A percentile compares a stretch with the other conserved stretches of the same genome.
These are phyloP conservation scores for Astrothelium macrocarpum DNA, from an alignment of 495 filamentous ascomycete species.

Conservation along the genomic window DNA sequence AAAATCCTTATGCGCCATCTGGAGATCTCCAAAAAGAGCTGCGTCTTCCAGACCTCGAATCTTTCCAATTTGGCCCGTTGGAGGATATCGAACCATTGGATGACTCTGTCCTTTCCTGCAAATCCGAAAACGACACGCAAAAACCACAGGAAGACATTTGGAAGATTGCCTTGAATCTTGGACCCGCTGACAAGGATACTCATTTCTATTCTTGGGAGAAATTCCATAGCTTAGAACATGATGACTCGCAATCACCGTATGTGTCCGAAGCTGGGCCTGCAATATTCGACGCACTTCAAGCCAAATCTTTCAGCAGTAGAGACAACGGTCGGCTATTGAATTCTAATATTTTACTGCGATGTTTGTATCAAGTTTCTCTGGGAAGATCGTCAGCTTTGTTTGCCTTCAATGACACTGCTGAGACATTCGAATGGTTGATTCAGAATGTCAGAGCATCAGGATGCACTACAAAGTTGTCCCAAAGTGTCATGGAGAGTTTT, in stretches of 20 bases:
- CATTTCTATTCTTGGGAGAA: constrained; percentile 51
- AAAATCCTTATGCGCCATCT: constrained; percentile 29
- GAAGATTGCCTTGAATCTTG: constrained; percentile 20
- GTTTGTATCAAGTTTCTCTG: constrained; percentile 61
- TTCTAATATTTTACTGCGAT: constrained; percentile 45
- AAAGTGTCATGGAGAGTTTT: constrained; percentile 48
- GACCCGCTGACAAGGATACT: constrained; percentile 44
- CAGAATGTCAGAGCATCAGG: constrained; percentile 57
- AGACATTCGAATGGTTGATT: constrained; percentile 48
- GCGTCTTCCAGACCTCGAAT: constrained; percentile 23
- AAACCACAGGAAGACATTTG: constrained; percentile 25
- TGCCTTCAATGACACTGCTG: constrained; percentile 48
- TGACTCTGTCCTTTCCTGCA: constrained; percentile 16
- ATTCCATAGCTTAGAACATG: constrained; percentile 40
- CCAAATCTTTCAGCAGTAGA: constrained; percentile 6
- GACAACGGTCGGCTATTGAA: constrained; percentile 11
- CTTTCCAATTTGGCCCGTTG: constrained; percentile 24
- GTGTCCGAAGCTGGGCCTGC: constrained; percentile 67
- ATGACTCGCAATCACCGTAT: constrained; percentile 48
- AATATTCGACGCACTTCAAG: constrained; percentile 55
- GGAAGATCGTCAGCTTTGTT: constrained; percentile 79
- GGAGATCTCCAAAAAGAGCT: constrained; percentile 22
- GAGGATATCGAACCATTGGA: constrained; percentile 18
- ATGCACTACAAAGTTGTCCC: constrained; percentile 47
- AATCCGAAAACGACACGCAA: not conserved